These are phyloP conservation scores for Neobulgaria alba DNA, from an alignment of 2,329 filamentous ascomycete genomes.

Conservation along the genomic window DNA sequence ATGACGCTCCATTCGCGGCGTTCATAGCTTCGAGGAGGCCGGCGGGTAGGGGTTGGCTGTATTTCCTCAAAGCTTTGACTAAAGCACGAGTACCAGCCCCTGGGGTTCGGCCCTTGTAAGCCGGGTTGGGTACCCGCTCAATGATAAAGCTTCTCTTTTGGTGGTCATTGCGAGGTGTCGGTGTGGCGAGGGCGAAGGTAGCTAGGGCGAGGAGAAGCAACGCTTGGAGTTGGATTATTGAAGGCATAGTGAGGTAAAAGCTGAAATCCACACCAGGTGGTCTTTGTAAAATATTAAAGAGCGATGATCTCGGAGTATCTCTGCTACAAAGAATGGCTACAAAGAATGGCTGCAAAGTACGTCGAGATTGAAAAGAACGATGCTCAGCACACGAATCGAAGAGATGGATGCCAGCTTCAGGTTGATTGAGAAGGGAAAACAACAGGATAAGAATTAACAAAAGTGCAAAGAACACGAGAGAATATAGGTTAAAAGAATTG, in stretches of 20 bases:
- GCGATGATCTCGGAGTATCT: slow-evolving; percentile 8
- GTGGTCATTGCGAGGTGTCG: slow-evolving; percentile 41
- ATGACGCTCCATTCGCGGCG: slow-evolving; percentile 5
- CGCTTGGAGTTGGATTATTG: slow-evolving; percentile 25
- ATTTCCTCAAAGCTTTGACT: slow-evolving; percentile 61
- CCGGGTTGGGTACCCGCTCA: slow-evolving; percentile 29
- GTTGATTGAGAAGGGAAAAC: slow-evolving; percentile 13
- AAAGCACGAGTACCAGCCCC: slow-evolving; percentile 40
- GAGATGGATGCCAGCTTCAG: slow-evolving; percentile 14
- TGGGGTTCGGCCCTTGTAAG: slow-evolving; percentile 33
- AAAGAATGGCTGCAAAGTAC: slow-evolving; percentile 6
- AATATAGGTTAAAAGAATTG: slow-evolving; percentile 17
- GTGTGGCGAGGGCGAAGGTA: slow-evolving; percentile 37
- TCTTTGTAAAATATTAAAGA: slow-evolving; percentile 14
- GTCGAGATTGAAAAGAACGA: slow-evolving; percentile 14
- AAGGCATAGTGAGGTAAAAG: slow-evolving; percentile 24
- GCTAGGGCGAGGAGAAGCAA: slow-evolving; percentile 39
- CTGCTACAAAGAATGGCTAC: slow-evolving; percentile 9
- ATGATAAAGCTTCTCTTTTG: slow-evolving; percentile 29
- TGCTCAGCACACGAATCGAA: slow-evolving; percentile 18
- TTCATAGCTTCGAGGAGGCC: slow-evolving; percentile 33
- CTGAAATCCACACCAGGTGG: slow-evolving; percentile 28
- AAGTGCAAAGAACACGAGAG: slow-evolving; percentile 12
- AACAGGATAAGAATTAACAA: slow-evolving; percentile 13
- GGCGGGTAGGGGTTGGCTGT: slow-evolving; percentile 43